phyloP scores from a whole-genome alignment of 805 yeast species.

The Saccharomycopsis capsularis region DNA sequence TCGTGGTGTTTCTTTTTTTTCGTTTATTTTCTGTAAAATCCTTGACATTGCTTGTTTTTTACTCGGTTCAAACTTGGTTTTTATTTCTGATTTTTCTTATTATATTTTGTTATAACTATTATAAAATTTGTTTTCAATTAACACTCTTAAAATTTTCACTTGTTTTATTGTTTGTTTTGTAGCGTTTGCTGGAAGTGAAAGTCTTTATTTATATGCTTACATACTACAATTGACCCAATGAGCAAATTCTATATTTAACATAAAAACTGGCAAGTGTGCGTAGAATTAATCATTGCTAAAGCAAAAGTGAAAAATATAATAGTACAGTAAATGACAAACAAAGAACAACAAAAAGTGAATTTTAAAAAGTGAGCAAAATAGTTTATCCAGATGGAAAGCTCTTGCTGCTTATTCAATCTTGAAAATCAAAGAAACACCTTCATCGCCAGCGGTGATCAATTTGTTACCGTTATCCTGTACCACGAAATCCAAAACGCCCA shows the following conservation, averaged over 20 bases:
- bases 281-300: neutral
- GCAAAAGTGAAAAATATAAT: neutral
- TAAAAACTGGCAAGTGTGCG: neutral
- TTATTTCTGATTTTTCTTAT: too few species aligned
- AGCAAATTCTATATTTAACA: neutral
- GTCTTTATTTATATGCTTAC: too few species aligned
- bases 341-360: neutral
- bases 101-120: too few species aligned
- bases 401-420: conserved; percentile 23
- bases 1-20: too few species aligned
- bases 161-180: too few species aligned
- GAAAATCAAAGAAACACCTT: conserved; percentile 82
- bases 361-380: neutral
- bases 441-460: conserved; percentile 91
- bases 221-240: neutral
- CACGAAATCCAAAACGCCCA: conserved; percentile 87
- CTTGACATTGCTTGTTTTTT: too few species aligned
- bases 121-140: too few species aligned
- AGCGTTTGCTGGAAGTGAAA: neutral
- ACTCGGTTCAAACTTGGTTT: too few species aligned
- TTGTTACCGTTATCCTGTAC: conserved; percentile 58
- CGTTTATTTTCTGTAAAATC: too few species aligned
- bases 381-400: neutral
- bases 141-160: too few species aligned
- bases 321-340: neutral